Evolutionary conservation across 768 basidiomycete species (phyloP).

Genomic region (Suillus plorans): DNA sequence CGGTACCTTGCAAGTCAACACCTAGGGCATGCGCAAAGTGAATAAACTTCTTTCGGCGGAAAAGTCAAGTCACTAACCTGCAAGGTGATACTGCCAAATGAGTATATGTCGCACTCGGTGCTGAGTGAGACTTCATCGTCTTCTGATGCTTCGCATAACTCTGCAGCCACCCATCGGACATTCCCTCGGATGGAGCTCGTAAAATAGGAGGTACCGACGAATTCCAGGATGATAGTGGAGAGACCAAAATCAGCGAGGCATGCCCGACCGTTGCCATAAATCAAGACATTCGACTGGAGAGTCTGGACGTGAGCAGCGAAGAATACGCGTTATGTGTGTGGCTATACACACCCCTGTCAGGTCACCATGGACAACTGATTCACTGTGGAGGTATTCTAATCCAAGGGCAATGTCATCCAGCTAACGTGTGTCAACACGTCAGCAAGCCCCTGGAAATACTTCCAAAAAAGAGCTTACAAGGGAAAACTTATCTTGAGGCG

Average conservation of each 20-base stretch:
- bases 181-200: constrained; percentile 37
- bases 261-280: constrained; percentile 38
- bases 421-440: neutral
- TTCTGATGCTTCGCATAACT: constrained; percentile 26
- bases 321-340: too few species aligned
- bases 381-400: constrained; percentile 14
- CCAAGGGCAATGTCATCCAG: constrained; percentile 12
- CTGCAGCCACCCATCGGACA: constrained; percentile 48
- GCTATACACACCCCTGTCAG: constrained; percentile 6
- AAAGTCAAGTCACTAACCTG: constrained; percentile 9
- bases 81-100: constrained; percentile 39
- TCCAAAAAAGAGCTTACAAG: constrained; percentile 13
- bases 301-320: neutral
- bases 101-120: constrained; percentile 42
- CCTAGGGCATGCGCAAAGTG: neutral
- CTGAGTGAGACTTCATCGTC: neutral
- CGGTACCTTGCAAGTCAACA: constrained; percentile 6
- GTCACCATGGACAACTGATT: constrained; percentile 9
- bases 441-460: neutral
- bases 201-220: constrained; percentile 28
- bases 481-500: constrained; percentile 12
- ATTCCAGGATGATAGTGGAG: constrained; percentile 39
- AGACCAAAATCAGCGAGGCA: constrained; percentile 46
- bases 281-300: constrained; percentile 22
- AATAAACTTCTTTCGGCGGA: neutral